These are phyloP conservation scores for Aureobasidium sp. DNA, from an alignment of 2,329 filamentous ascomycete genomes.

Conservation along the genomic window DNA sequence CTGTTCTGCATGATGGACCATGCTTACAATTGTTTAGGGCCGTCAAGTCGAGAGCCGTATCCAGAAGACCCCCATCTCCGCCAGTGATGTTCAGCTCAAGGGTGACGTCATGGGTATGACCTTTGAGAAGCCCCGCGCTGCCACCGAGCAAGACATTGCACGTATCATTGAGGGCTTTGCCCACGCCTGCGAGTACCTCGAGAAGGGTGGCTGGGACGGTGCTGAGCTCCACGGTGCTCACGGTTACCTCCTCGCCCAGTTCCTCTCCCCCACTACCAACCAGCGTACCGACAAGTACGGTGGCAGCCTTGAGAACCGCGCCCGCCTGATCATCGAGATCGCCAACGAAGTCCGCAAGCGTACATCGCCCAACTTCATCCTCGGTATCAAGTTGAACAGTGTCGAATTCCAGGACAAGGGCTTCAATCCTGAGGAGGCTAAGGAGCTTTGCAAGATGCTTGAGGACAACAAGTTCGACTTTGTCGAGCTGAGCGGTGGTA, in stretches of 20 bases:
- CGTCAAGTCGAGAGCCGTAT: conserved; percentile 45
- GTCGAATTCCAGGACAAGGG: conserved; percentile 50
- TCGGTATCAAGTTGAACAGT: conserved; percentile 54
- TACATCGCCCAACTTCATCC: conserved; percentile 34
- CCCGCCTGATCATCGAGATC: conserved; percentile 36
- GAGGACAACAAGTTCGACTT: conserved; percentile 48
- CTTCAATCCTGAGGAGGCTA: conserved; percentile 45
- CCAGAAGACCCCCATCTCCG: conserved; percentile 45
- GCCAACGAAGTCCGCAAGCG: conserved; percentile 32
- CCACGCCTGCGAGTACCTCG: conserved; percentile 53
- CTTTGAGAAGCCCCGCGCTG: conserved; percentile 49
- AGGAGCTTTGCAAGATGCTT: conserved; percentile 41
- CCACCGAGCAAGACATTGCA: conserved; percentile 49
- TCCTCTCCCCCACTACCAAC: conserved; percentile 38
- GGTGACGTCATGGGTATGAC: conserved; percentile 39
- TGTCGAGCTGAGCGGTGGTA: conserved; percentile 55
- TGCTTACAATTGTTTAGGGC: conserved; percentile 30
- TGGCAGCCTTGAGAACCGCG: conserved; percentile 37
- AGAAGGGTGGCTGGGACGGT: conserved; percentile 55
- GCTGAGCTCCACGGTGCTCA: conserved; percentile 38
- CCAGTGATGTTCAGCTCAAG: conserved; percentile 43
- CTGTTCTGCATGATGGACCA: neutral
- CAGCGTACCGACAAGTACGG: conserved; percentile 38
- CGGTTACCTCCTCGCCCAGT: conserved; percentile 39
- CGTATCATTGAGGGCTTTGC: conserved; percentile 54